Base-by-base conservation (phyloP, 2,329 filamentous ascomycete genomes). In the Neofusicoccum kwambonambiense region DNA sequence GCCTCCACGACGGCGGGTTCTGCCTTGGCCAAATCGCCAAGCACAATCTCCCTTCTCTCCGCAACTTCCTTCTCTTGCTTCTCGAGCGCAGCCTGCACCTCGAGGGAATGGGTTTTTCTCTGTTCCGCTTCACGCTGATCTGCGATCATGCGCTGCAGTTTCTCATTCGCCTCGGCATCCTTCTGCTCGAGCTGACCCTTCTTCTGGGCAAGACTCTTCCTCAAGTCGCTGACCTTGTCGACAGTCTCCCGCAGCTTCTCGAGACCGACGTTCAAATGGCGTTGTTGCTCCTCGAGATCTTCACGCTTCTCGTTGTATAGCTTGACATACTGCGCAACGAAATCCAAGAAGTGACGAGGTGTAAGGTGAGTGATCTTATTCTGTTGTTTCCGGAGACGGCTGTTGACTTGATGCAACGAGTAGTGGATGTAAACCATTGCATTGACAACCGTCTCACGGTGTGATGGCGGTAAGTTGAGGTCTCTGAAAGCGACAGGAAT, bases 391-490 rank as follows among this genome's bases (percentile, higher is more conserved):
- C 90, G 86, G 27, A 99, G 83, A 72, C 92, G 93, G 70, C 86
- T 83, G 74, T 99, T 99, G 84, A 97, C 96, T 58, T 87, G 86
- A 68, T 94, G 92, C 56, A 99, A 82, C 2, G 95, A 99, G 80
- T 98, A 93, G 75, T 99, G 95, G 19, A 99, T 94, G 74, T 97
- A 96, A 2, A 99, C 96, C 95, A 99, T 99, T 0, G 93, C 91
- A 76, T 99, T 99, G 77, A 99, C 87, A 52, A 99, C 89, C 3
- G 93, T 87, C 76, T 97, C 93, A 68, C 95, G 89, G 77, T 99
- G 94, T 63, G 90, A 91, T 8, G 94, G 91, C 22, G 95, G 96
- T 62, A 98, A 83, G 66, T 80, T 85, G 62, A 99, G 87, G 50
- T 91, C 91, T 62, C 92, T 89, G 76, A 97, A 99, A 8, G 93